These are phyloP conservation scores for Sporothrix brunneoviolacea DNA, from an alignment of 2,329 filamentous ascomycete species.

Conservation along the genomic window DNA sequence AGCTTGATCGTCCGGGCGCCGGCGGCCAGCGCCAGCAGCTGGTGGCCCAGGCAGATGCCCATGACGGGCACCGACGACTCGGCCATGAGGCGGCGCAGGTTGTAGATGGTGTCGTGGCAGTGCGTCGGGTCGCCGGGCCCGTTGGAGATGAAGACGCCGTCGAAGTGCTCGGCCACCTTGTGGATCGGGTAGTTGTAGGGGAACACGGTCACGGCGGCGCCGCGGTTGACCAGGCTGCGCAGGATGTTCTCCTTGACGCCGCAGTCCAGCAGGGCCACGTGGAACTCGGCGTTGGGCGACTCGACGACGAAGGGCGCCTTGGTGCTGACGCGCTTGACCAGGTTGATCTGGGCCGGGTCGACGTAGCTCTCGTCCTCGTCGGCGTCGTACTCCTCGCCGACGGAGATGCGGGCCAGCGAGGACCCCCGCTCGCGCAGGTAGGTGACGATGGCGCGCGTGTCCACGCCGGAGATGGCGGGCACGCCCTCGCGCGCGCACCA, in stretches of 20 bases:
- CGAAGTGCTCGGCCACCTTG: constrained; percentile 96
- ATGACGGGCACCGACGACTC: constrained; percentile 86
- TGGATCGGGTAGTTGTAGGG: constrained; percentile 96
- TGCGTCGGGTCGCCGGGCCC: constrained; percentile 97
- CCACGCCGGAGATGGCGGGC: constrained; percentile 91
- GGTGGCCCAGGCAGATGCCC: constrained; percentile 96
- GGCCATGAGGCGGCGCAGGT: constrained; percentile 85
- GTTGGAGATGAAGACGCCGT: constrained; percentile 98
- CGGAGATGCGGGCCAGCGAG: constrained; percentile 86
- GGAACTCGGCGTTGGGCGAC: constrained; percentile 73
- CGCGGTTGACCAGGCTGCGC: constrained; percentile 83
- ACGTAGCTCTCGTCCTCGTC: constrained; percentile 95
- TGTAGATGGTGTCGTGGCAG: constrained; percentile 90
- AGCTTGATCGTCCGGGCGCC: constrained; percentile 92
- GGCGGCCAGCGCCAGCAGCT: constrained; percentile 83
- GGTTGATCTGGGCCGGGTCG: constrained; percentile 93
- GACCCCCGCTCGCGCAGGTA: constrained; percentile 94
- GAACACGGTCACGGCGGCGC: constrained; percentile 88
- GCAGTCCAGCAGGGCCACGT: constrained; percentile 93
- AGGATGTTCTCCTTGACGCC: constrained; percentile 99
- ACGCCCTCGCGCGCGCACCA: constrained; percentile 97
- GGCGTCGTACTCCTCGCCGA: constrained; percentile 96
- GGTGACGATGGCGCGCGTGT: constrained; percentile 94
- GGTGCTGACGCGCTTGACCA: constrained; percentile 93
- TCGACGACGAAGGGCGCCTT: constrained; percentile 96